A percentile compares a stretch with the other conserved stretches of the same genome.
Evolutionary conservation across 2,329 filamentous ascomycete genomes (phyloP).

Genomic region (Hyphodiscus sp.): DNA sequence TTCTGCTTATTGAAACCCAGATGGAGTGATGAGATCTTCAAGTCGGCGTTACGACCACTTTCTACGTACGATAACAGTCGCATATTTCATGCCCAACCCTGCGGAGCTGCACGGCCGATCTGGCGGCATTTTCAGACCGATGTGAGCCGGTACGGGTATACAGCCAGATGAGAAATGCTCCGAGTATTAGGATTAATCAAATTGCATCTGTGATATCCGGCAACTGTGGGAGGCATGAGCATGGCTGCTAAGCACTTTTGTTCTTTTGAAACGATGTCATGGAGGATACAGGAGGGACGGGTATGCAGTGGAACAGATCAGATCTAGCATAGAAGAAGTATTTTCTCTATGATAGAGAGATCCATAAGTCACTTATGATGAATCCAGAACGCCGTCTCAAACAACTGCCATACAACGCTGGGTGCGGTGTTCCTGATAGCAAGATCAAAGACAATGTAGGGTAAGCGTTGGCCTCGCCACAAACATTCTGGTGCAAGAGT

Average conservation of each 20-base stretch:
- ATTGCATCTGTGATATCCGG: neutral
- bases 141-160: neutral
- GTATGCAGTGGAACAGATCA: neutral
- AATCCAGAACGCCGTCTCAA: too few species aligned
- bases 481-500: too few species aligned
- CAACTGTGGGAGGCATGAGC: neutral
- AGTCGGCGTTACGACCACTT: neutral
- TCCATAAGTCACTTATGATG: too few species aligned
- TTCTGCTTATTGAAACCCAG: neutral
- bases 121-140: too few species aligned
- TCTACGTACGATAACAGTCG: neutral
- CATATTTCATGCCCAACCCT: too few species aligned
- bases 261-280: neutral
- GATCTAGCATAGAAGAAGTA: neutral
- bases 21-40: neutral
- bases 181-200: neutral
- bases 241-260: neutral
- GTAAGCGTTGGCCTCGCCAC: too few species aligned
- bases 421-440: too few species aligned
- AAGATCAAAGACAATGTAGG: too few species aligned
- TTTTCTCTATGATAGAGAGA: neutral
- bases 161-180: neutral
- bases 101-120: too few species aligned
- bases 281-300: too few species aligned
- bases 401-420: too few species aligned